Conservation (phyloP, 306 rosid genomes). For the Biancaea sappan region DNA sequence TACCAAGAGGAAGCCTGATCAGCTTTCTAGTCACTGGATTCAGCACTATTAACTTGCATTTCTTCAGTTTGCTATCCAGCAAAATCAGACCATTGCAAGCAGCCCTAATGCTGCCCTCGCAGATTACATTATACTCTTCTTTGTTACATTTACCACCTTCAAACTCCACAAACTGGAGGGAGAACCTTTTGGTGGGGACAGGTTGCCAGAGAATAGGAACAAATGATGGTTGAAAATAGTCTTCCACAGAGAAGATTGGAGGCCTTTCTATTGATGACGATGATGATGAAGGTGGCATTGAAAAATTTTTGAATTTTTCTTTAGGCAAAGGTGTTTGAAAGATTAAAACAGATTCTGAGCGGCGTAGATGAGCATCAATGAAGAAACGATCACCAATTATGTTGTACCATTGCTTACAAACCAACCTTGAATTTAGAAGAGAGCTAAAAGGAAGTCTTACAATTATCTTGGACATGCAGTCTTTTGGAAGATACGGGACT, state of each 20-base stretch:
- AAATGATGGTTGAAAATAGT: constrained; percentile 26
- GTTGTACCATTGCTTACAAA: constrained; percentile 53
- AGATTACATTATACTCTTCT: constrained; percentile 42
- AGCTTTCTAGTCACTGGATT: constrained; percentile 61
- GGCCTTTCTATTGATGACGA: constrained; percentile 20
- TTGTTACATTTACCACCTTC: constrained; percentile 29
- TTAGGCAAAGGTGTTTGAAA: constrained; percentile 25
- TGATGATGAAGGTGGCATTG: not conserved
- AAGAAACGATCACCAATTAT: constrained; percentile 39
- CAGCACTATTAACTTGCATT: constrained; percentile 44
- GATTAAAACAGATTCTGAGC: constrained; percentile 53
- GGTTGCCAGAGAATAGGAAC: constrained; percentile 34
- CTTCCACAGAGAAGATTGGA: constrained; percentile 44
- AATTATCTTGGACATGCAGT: constrained; percentile 50
- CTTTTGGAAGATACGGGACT: constrained; percentile 47
- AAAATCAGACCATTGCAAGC: constrained; percentile 56
- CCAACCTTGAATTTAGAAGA: constrained; percentile 52
- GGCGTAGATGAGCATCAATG: constrained; percentile 40
- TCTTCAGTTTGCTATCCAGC: constrained; percentile 48
- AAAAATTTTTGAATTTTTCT: not conserved
- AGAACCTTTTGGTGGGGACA: not conserved
- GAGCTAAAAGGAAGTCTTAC: constrained; percentile 51
- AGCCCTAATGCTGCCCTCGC: constrained; percentile 46
- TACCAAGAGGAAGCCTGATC: constrained; percentile 49
- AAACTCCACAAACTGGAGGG: constrained; percentile 43